Conservation (phyloP, 345 rosid species). For the Boechera divaricarpa region DNA sequence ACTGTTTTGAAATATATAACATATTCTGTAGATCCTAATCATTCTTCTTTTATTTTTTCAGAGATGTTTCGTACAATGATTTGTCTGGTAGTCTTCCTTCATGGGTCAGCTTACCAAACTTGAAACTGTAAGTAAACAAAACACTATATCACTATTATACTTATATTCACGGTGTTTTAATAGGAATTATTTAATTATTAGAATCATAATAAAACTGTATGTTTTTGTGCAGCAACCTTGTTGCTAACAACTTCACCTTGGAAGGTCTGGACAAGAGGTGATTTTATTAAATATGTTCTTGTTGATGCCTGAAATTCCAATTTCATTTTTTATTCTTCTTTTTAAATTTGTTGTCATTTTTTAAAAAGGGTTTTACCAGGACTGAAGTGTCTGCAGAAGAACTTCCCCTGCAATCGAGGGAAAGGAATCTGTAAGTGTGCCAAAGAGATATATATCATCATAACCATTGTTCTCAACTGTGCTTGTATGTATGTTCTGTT, state of each 20-base stretch:
- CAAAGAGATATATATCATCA: too few relatives aligned
- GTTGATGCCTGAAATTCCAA: too few relatives aligned
- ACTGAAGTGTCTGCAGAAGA: background rate
- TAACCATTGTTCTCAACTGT: too few relatives aligned
- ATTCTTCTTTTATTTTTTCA: slow-evolving; percentile 35
- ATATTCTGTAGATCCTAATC: too few relatives aligned
- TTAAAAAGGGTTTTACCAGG: background rate
- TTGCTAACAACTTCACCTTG: slow-evolving; percentile 62
- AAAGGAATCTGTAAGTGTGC: background rate
- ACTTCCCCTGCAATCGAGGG: background rate
- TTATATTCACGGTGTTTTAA: too few relatives aligned
- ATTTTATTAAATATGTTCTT: slow-evolving; percentile 3
- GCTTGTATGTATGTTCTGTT: too few relatives aligned
- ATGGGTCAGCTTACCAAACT: slow-evolving; percentile 54
- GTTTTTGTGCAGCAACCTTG: slow-evolving; percentile 63
- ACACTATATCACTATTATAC: background rate
- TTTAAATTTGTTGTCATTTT: background rate
- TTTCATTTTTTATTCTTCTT: too few relatives aligned
- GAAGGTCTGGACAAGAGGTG: slow-evolving; percentile 50
- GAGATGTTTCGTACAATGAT: slow-evolving; percentile 80
- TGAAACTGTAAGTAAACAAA: slow-evolving; percentile 56
- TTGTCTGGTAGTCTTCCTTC: slow-evolving; percentile 66
- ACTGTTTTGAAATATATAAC: background rate
- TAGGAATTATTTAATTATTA: too few relatives aligned
- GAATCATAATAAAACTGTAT: background rate